Conservation (phyloP, 495 filamentous ascomycete genomes). For the Podospora sp. region DNA sequence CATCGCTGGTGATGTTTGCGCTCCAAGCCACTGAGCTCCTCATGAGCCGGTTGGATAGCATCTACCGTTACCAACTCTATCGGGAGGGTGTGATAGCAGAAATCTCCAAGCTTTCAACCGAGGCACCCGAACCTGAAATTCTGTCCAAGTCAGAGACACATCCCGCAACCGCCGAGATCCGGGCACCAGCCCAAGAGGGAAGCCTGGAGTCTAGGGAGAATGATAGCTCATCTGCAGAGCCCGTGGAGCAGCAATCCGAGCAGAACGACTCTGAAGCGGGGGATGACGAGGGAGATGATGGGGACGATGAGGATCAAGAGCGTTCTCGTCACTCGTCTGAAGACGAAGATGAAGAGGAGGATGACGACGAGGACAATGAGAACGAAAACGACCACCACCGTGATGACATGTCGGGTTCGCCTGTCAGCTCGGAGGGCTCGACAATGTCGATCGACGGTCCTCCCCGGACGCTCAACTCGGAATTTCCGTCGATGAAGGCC, state of each 20-base stretch:
- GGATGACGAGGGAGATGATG: conserved; percentile 40
- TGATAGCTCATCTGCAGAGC: neutral
- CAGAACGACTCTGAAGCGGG: conserved; percentile 43
- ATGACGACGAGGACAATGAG: conserved; percentile 50
- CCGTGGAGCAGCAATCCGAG: conserved; percentile 12
- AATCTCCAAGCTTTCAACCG: conserved; percentile 71
- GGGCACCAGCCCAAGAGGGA: conserved; percentile 14
- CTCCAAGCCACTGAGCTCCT: conserved; percentile 88
- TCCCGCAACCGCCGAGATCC: neutral
- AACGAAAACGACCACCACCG: conserved; percentile 55
- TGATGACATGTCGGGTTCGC: conserved; percentile 71
- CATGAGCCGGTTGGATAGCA: conserved; percentile 75
- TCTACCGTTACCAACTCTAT: conserved; percentile 97
- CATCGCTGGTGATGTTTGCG: conserved; percentile 80
- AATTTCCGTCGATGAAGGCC: conserved; percentile 67
- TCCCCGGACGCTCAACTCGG: conserved; percentile 47
- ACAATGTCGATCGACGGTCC: conserved; percentile 60
- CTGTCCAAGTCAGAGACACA: conserved; percentile 9
- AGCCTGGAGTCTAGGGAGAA: conserved; percentile 25
- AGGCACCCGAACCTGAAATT: conserved; percentile 35
- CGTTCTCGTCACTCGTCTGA: conserved; percentile 20
- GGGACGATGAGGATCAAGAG: conserved; percentile 51
- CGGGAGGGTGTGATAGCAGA: conserved; percentile 95
- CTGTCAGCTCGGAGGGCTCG: conserved; percentile 61
- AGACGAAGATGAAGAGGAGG: conserved; percentile 62